phyloP scores from a whole-genome alignment of 2,329 filamentous ascomycete genomes.

The Phialocephala subalpina region DNA sequence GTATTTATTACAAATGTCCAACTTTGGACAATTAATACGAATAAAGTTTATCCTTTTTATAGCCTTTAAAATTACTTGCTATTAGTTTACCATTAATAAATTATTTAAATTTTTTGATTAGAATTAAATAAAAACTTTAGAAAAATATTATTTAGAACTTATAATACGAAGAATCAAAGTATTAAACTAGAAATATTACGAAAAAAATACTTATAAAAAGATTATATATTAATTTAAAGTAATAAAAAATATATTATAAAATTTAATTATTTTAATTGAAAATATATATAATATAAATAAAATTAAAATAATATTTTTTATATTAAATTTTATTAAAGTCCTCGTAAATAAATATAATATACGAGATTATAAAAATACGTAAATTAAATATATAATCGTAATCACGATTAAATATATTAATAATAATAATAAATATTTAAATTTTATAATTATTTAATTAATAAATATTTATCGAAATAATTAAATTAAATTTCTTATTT shows the following conservation, averaged over 20 bases:
- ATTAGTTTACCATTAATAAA: no score
- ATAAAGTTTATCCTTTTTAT: no score
- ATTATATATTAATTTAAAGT: no score
- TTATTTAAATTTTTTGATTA: no score
- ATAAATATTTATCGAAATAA: slow-evolving; percentile 39
- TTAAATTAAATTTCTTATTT: slow-evolving; percentile 39
- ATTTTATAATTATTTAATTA: slow-evolving; percentile 40
- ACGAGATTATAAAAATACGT: slow-evolving; percentile 37
- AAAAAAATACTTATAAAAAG: no score
- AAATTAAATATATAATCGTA: slow-evolving; percentile 36
- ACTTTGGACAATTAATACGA: no score
- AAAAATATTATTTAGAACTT: not conserved
- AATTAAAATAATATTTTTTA: slow-evolving; percentile 41
- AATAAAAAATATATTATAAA: no score
- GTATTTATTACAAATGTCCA: no score
- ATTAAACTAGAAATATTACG: not conserved
- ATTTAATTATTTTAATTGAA: slow-evolving; percentile 21
- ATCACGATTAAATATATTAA: slow-evolving; percentile 28
- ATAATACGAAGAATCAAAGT: not conserved
- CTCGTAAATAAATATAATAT: slow-evolving; percentile 41
- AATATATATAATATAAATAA: slow-evolving; percentile 30
- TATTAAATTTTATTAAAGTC: slow-evolving; percentile 42
- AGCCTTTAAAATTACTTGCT: no score
- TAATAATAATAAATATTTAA: slow-evolving; percentile 37
- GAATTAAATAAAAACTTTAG: not conserved